Evolutionary conservation across 2,329 filamentous ascomycete species (phyloP).

Genomic region (Colletotrichum magnum): DNA sequence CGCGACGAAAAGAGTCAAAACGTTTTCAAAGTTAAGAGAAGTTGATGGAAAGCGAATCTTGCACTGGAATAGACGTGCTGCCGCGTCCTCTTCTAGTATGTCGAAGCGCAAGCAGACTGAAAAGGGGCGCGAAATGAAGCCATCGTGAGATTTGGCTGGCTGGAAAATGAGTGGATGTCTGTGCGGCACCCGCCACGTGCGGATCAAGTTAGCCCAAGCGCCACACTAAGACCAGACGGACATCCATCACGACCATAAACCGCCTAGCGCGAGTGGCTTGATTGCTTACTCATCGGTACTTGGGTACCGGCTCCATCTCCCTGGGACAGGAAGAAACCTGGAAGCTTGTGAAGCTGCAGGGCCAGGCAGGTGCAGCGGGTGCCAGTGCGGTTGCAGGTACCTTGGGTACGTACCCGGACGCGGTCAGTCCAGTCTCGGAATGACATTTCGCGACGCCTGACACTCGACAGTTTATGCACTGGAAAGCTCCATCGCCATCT

Average conservation of each 20-base stretch:
- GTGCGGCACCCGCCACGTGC: conserved; percentile 7
- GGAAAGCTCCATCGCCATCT: conserved; percentile 8
- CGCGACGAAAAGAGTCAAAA: too few species aligned
- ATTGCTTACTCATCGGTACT: neutral
- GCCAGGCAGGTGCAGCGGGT: neutral
- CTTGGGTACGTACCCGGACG: conserved; percentile 27
- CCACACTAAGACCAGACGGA: neutral
- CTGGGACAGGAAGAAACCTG: neutral
- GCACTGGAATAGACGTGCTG: neutral
- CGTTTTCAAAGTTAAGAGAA: too few species aligned
- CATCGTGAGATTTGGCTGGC: conserved; percentile 1
- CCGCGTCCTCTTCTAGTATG: neutral
- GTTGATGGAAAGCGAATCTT: neutral
- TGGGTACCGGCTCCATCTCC: neutral
- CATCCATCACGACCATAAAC: too few species aligned
- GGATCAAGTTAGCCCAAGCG: neutral
- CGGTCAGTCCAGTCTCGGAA: conserved; percentile 42
- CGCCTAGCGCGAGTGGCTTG: neutral
- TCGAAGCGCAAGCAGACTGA: too few species aligned
- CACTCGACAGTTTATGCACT: conserved; percentile 49
- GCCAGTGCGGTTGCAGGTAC: neutral
- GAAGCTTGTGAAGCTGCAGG: conserved; percentile 13
- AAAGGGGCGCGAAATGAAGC: conserved; percentile 9
- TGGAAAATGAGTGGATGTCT: neutral
- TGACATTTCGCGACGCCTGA: conserved; percentile 50